phyloP scores from a whole-genome alignment of 176 grass and related monocot species.

The Oryza meyeriana region DNA sequence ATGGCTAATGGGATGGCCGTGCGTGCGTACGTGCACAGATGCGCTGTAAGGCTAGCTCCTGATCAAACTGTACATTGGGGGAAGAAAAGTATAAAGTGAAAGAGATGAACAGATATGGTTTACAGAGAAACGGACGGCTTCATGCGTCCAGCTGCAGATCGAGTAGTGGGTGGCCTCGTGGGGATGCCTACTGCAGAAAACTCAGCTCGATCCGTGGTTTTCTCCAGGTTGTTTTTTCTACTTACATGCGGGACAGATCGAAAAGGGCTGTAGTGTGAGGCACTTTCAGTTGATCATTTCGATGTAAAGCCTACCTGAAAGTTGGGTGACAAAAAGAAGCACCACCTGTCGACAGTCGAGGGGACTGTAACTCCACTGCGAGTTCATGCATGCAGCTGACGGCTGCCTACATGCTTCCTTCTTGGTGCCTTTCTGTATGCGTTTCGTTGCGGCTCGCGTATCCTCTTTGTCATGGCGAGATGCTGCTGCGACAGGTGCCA shows the following conservation, averaged over 20 bases:
- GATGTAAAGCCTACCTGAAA: slow-evolving; percentile 5
- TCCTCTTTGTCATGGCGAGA: neutral
- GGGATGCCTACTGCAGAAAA: neutral
- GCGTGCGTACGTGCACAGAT: slow-evolving; percentile 16
- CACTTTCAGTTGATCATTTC: slow-evolving; percentile 20
- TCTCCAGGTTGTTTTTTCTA: neutral
- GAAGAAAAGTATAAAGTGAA: neutral
- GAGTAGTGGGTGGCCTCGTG: neutral
- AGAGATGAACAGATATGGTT: slow-evolving; percentile 31
- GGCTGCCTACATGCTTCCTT: neutral
- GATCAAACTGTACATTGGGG: slow-evolving; percentile 45
- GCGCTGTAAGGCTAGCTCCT: slow-evolving; percentile 10
- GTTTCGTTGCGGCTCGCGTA: slow-evolving; percentile 4
- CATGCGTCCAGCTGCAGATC: slow-evolving; percentile 14
- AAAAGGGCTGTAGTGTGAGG: neutral
- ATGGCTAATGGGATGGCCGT: neutral
- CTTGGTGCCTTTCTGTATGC: neutral
- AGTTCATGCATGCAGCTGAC: neutral
- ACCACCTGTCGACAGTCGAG: neutral
- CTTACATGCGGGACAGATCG: slow-evolving; percentile 1
- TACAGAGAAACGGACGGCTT: slow-evolving; percentile 19
- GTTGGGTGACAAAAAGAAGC: neutral
- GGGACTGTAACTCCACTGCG: neutral
- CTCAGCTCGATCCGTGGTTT: neutral
- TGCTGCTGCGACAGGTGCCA: neutral